Conservation (phyloP, 2,329 filamentous ascomycete species). For the Colletotrichum simmondsii region DNA sequence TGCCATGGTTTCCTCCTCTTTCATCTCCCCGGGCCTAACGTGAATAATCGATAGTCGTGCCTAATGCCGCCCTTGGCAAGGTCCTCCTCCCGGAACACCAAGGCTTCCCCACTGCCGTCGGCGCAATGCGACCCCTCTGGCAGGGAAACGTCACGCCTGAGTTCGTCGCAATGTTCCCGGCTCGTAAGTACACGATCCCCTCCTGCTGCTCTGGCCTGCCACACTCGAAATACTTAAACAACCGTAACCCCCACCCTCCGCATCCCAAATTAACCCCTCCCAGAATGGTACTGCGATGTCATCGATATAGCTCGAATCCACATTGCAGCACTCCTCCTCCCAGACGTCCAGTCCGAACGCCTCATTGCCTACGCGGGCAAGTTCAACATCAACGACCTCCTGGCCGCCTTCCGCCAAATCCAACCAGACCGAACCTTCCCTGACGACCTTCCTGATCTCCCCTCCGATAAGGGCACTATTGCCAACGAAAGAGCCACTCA, state of each 20-base stretch:
- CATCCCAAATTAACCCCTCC: neutral
- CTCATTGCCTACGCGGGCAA: conserved; percentile 10
- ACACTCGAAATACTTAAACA: no score
- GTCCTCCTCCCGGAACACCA: conserved; percentile 35
- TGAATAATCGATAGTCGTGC: conserved; percentile 36
- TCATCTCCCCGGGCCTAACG: neutral
- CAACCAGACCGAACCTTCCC: conserved; percentile 3
- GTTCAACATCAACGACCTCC: conserved; percentile 20
- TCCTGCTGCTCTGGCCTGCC: neutral
- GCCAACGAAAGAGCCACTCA: conserved; percentile 12
- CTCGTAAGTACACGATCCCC: neutral
- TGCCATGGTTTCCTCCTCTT: no score
- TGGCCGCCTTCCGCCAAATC: conserved; percentile 8
- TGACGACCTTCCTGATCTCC: conserved; percentile 11
- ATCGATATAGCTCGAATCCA: conserved; percentile 21
- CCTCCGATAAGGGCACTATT: conserved; percentile 9
- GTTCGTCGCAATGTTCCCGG: conserved; percentile 14
- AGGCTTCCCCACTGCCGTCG: conserved; percentile 39
- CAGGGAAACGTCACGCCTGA: conserved; percentile 30
- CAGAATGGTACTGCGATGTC: conserved; percentile 23
- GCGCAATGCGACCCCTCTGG: conserved; percentile 36
- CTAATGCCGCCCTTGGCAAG: conserved; percentile 41
- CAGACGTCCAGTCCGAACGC: conserved; percentile 19
- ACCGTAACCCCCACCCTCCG: neutral
- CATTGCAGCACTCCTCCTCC: conserved; percentile 13